Conservation (phyloP, 148 eudicot genomes). For the Rhododendron mucronatum region DNA sequence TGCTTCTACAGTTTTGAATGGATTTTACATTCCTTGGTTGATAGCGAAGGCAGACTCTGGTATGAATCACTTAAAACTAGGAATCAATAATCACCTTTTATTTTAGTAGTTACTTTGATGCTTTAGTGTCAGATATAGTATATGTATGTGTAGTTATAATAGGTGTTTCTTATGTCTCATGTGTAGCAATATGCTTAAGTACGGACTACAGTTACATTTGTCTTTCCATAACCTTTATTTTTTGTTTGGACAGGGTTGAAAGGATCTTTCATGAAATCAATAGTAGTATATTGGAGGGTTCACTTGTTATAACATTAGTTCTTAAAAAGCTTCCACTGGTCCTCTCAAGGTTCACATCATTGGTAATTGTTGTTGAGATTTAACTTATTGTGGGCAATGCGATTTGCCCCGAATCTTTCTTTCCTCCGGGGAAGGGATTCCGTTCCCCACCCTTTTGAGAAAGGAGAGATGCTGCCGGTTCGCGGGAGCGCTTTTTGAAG, state of each 20-base stretch:
- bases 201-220: neutral
- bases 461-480: too few relatives aligned
- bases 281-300: conserved; percentile 59
- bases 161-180: neutral
- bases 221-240: neutral
- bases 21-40: conserved; percentile 72
- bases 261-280: conserved; percentile 85
- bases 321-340: conserved; percentile 79
- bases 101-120: neutral
- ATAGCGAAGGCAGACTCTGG: conserved; percentile 86
- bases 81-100: neutral
- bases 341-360: conserved; percentile 69
- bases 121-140: neutral
- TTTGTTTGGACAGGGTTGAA: conserved; percentile 60
- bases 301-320: conserved; percentile 70
- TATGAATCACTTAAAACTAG: conserved; percentile 22
- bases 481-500: too few relatives aligned
- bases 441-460: too few relatives aligned
- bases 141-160: neutral
- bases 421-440: too few relatives aligned
- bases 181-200: neutral
- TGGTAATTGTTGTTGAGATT: conserved; percentile 44
- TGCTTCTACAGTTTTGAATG: conserved; percentile 80
- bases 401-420: too few relatives aligned
- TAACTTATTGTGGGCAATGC: too few relatives aligned